Percentiles rank a stretch among this genome's conserved stretches.
Conservation (phyloP, 2,329 filamentous ascomycete species). For the Tolypocladium ophioglossoides region DNA sequence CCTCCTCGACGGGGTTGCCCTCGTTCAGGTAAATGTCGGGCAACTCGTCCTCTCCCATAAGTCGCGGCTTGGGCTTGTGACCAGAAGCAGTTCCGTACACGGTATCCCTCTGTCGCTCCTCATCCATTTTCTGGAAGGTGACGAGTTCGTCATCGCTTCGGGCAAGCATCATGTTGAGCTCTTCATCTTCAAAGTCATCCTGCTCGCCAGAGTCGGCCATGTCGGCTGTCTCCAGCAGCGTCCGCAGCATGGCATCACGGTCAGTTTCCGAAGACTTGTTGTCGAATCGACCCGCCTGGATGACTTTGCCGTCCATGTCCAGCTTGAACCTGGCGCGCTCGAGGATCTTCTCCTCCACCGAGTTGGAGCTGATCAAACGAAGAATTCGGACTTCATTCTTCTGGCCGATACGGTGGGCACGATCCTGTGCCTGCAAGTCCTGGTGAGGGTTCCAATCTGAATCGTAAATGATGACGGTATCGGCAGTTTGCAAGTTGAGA, state of each 20-base stretch:
- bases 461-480: constrained; percentile 99
- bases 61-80: constrained; percentile 58
- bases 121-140: constrained; percentile 75
- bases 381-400: constrained; percentile 99
- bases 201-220: constrained; percentile 61
- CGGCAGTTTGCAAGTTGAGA: constrained; percentile 92
- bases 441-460: constrained; percentile 99
- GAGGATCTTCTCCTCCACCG: constrained; percentile 96
- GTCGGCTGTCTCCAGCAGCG: constrained; percentile 77
- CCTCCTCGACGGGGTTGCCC: constrained; percentile 68
- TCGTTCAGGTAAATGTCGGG: constrained; percentile 92
- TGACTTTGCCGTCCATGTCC: constrained; percentile 99
- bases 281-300: constrained; percentile 97
- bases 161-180: constrained; percentile 89
- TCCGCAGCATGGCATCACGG: constrained; percentile 91
- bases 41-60: constrained; percentile 79
- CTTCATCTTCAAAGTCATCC: constrained; percentile 97
- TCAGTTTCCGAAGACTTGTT: constrained; percentile 99
- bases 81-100: constrained; percentile 59
- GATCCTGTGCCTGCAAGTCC: constrained; percentile 97
- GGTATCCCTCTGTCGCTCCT: constrained; percentile 54
- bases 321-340: constrained; percentile 96
- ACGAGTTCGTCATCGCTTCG: constrained; percentile 70
- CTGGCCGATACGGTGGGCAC: constrained; percentile 98
- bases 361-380: constrained; percentile 90